Evolutionary conservation across 164 flowering plant genomes (phyloP).

Genomic region (Chimonanthus praecox): DNA sequence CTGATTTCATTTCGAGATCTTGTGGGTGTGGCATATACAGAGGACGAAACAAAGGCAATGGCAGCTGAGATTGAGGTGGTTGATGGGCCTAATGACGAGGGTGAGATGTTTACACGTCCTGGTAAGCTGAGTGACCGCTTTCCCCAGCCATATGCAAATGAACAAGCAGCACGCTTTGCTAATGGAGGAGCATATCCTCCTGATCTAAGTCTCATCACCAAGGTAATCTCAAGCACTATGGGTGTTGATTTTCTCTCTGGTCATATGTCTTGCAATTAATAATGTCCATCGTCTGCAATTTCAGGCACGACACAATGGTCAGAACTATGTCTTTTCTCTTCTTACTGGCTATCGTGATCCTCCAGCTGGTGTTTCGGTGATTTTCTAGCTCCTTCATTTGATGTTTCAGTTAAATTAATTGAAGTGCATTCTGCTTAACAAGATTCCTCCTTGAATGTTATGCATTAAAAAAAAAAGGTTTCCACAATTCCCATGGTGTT

Average conservation of each 20-base stretch:
- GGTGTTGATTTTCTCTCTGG: background rate
- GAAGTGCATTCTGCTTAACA: background rate
- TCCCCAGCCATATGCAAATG: conserved; percentile 77
- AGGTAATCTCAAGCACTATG: conserved; percentile 31
- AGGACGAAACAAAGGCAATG: conserved; percentile 82
- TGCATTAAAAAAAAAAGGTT: background rate
- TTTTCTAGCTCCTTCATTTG: conserved; percentile 8
- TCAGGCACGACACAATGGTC: conserved; percentile 94
- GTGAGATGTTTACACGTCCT: conserved; percentile 90
- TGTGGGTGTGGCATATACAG: conserved; percentile 87
- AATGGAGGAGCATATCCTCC: conserved; percentile 95
- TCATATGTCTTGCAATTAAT: background rate
- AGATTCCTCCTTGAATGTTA: background rate
- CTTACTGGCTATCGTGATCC: conserved; percentile 89
- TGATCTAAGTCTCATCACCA: conserved; percentile 80
- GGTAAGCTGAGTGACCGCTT: conserved; percentile 86
- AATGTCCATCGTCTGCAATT: conserved; percentile 6
- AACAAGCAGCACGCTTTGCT: conserved; percentile 82
- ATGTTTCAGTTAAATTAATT: background rate
- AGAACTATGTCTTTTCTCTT: conserved; percentile 83
- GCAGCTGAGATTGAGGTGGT: conserved; percentile 90
- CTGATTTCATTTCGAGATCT: conserved; percentile 78
- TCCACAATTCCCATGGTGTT: background rate
- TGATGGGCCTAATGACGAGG: conserved; percentile 92
- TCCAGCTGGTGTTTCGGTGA: conserved; percentile 85